These are phyloP conservation scores for Malbranchea zuffiana DNA, from an alignment of 2,329 filamentous ascomycete species.

Conservation along the genomic window DNA sequence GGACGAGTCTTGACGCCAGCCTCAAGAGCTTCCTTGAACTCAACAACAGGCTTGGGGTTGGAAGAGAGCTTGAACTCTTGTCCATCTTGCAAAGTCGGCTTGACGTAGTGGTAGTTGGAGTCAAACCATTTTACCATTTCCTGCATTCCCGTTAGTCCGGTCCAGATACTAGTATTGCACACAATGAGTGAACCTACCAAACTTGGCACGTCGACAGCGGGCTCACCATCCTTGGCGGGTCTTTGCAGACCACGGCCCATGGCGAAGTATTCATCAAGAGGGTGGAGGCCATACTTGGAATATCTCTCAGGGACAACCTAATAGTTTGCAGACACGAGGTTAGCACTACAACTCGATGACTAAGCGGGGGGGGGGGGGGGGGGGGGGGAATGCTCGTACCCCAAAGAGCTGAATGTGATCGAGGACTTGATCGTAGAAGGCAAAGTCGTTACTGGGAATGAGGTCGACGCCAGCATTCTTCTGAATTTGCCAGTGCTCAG, in stretches of 20 bases:
- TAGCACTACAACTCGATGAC: neutral
- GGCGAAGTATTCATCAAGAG: constrained; percentile 95
- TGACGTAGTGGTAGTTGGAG: constrained; percentile 99
- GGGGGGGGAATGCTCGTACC: constrained; percentile 44
- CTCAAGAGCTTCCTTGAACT: constrained; percentile 97
- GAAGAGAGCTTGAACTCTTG: constrained; percentile 84
- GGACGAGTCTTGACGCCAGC: constrained; percentile 87
- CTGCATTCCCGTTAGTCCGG: constrained; percentile 24
- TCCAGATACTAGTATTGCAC: constrained; percentile 2
- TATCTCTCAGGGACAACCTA: constrained; percentile 89
- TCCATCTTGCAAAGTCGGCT: constrained; percentile 93
- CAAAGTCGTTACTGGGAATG: constrained; percentile 99
- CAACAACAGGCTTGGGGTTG: constrained; percentile 83
- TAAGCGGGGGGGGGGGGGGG: neutral
- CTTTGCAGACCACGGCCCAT: constrained; percentile 98
- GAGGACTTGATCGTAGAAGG: constrained; percentile 95
- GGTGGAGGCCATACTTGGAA: constrained; percentile 74
- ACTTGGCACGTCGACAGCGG: constrained; percentile 70
- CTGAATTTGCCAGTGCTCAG: constrained; percentile 99
- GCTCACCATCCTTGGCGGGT: constrained; percentile 45
- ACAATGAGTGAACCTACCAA: constrained; percentile 44
- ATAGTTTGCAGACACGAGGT: constrained; percentile 1
- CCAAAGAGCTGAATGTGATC: constrained; percentile 97
- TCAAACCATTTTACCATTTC: constrained; percentile 99
- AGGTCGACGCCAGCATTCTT: constrained; percentile 94